phyloP scores from a whole-genome alignment of 225 moss, liverwort and hornwort genomes.

The Asterella californica region DNA sequence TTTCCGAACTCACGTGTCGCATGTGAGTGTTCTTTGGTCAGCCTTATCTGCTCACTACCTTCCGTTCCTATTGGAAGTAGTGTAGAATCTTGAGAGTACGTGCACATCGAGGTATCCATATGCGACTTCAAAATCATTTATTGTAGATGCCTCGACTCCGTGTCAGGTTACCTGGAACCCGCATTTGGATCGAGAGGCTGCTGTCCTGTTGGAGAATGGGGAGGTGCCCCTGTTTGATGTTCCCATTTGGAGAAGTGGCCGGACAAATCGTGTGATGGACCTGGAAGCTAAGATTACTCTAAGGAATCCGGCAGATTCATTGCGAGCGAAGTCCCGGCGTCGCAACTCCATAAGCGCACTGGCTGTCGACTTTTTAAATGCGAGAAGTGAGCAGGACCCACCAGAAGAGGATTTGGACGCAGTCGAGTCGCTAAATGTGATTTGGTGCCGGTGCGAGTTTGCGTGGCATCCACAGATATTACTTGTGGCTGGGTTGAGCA shows the following conservation, averaged over 20 bases:
- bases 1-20: constrained; percentile 54
- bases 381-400: not conserved
- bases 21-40: constrained; percentile 47
- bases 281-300: constrained; percentile 27
- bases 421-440: constrained; percentile 26
- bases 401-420: constrained; percentile 20
- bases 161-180: constrained; percentile 88
- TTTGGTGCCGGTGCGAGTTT: constrained; percentile 92
- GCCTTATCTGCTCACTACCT: not conserved
- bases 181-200: constrained; percentile 66
- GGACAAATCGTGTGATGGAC: constrained; percentile 14
- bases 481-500: constrained; percentile 55
- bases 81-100: not conserved
- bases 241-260: constrained; percentile 37
- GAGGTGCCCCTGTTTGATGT: constrained; percentile 65
- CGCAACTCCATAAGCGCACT: constrained; percentile 24
- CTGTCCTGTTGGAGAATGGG: constrained; percentile 73
- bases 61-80: not conserved
- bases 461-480: constrained; percentile 85
- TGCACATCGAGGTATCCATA: not conserved
- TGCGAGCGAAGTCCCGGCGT: constrained; percentile 27
- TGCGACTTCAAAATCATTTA: not conserved
- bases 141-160: not conserved
- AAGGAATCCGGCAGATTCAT: constrained; percentile 28
- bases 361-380: constrained; percentile 25